Percentiles rank a stretch among this genome's conserved stretches.
Conservation (phyloP, 305 asterid species). For the Solanum aculeatissimum region DNA sequence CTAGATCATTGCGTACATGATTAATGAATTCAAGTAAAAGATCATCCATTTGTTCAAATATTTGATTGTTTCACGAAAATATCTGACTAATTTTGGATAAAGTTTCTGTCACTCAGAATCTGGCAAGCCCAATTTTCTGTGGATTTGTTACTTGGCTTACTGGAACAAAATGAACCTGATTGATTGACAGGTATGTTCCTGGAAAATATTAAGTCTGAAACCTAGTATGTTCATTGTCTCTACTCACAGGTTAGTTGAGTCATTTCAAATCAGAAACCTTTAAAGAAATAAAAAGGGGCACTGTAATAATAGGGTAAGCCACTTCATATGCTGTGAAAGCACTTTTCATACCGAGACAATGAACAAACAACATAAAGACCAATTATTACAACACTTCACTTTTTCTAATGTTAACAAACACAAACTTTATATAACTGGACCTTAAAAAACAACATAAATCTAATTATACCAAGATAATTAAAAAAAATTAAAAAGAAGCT, state of each 20-base stretch:
- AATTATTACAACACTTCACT: background rate
- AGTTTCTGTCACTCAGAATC: background rate
- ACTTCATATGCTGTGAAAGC: conserved; percentile 4
- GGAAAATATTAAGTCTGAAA: background rate
- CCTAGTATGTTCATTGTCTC: background rate
- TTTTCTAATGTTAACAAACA: background rate
- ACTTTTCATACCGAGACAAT: conserved; percentile 34
- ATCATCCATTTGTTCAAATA: background rate
- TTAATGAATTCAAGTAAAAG: background rate
- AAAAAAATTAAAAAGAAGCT: background rate
- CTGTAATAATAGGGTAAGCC: background rate
- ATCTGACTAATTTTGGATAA: background rate
- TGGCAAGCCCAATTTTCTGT: background rate
- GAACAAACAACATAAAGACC: background rate
- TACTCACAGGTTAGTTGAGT: background rate
- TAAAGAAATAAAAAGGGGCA: background rate
- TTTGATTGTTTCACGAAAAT: background rate
- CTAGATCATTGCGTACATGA: background rate
- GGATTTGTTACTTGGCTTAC: background rate
- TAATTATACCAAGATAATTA: background rate
- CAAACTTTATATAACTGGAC: background rate
- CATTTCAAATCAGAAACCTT: background rate
- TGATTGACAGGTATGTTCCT: background rate
- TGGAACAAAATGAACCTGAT: background rate
- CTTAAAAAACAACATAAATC: background rate